Evolutionary conservation across 768 basidiomycete species (phyloP).

Genomic region (Russula brevipes): DNA sequence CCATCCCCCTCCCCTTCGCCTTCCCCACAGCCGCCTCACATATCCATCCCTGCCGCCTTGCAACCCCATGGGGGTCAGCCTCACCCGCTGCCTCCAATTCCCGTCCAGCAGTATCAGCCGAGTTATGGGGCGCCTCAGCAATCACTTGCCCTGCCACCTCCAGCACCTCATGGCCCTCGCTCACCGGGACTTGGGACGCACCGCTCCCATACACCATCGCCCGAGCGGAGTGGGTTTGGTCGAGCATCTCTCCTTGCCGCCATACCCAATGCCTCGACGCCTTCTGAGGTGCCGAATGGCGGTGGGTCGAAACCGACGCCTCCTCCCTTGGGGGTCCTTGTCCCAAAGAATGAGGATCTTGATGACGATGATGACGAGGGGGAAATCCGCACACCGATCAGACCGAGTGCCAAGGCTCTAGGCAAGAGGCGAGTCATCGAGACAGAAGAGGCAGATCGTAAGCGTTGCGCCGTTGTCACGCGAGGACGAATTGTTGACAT

Average conservation of each 20-base stretch:
- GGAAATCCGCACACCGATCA: slow-evolving; percentile 37
- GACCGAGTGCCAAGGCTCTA: slow-evolving; percentile 81
- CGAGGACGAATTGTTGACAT: not conserved
- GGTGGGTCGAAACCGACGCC: slow-evolving; percentile 1
- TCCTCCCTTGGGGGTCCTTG: slow-evolving; percentile 6
- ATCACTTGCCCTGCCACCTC: slow-evolving; percentile 58
- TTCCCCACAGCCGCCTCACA: slow-evolving; percentile 36
- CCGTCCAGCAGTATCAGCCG: slow-evolving; percentile 24
- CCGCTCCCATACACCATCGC: slow-evolving; percentile 68
- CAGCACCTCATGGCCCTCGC: slow-evolving; percentile 68
- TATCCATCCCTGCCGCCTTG: slow-evolving; percentile 30
- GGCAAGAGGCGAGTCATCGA: slow-evolving; percentile 73
- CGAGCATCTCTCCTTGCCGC: slow-evolving; percentile 1
- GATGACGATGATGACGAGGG: slow-evolving; percentile 30
- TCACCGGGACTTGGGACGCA: slow-evolving; percentile 44
- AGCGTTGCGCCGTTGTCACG: slow-evolving; percentile 27
- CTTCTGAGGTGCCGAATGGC: slow-evolving; percentile 15
- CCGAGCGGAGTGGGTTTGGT: slow-evolving; percentile 38
- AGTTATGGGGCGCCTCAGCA: slow-evolving; percentile 30
- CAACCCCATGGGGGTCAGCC: slow-evolving; percentile 29
- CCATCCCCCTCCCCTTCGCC: slow-evolving; percentile 43
- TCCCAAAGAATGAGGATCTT: not conserved
- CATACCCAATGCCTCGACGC: slow-evolving; percentile 1
- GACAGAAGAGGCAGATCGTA: slow-evolving; percentile 45
- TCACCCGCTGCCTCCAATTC: slow-evolving; percentile 39